These are phyloP conservation scores for Trichoderma gracile DNA, from an alignment of 2,329 filamentous ascomycete genomes.

Conservation along the genomic window DNA sequence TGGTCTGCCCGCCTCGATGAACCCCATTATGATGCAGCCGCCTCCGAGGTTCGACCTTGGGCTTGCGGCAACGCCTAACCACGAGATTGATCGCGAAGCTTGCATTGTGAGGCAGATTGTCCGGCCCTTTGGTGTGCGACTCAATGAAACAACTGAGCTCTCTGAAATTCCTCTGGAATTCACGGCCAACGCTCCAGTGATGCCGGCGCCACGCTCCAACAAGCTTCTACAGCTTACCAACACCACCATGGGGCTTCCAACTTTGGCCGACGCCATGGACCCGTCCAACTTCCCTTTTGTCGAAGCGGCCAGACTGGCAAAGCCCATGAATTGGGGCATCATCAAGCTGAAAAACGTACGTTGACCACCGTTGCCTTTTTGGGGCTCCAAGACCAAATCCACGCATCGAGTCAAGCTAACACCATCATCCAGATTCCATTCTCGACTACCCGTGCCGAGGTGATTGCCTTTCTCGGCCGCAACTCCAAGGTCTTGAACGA, in stretches of 20 bases:
- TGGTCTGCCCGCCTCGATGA: constrained; percentile 29
- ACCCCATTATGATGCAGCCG: constrained; percentile 31
- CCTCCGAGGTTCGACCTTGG: constrained; percentile 44
- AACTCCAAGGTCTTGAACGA: constrained; percentile 58
- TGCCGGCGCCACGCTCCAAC: constrained; percentile 37
- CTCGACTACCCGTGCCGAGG: constrained; percentile 52
- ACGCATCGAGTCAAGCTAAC: background rate
- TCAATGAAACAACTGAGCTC: background rate
- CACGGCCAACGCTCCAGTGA: background rate
- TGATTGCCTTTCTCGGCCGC: constrained; percentile 60
- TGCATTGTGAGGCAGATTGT: constrained; percentile 15
- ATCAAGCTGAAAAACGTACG: constrained; percentile 55
- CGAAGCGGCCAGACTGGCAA: constrained; percentile 40
- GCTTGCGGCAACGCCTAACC: background rate
- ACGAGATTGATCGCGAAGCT: background rate
- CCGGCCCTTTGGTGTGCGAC: constrained; percentile 1
- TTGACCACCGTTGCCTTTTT: constrained; percentile 27
- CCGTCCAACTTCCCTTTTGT: constrained; percentile 50
- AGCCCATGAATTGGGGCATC: constrained; percentile 44
- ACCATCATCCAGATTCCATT: constrained; percentile 54
- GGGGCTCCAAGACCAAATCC: background rate
- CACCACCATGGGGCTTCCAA: constrained; percentile 39
- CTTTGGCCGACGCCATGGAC: constrained; percentile 40
- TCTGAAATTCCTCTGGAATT: constrained; percentile 8
- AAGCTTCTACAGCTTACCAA: constrained; percentile 43